Evolutionary conservation across 257 asterid genomes (phyloP).

Genomic region (Anisodus acutangulus): DNA sequence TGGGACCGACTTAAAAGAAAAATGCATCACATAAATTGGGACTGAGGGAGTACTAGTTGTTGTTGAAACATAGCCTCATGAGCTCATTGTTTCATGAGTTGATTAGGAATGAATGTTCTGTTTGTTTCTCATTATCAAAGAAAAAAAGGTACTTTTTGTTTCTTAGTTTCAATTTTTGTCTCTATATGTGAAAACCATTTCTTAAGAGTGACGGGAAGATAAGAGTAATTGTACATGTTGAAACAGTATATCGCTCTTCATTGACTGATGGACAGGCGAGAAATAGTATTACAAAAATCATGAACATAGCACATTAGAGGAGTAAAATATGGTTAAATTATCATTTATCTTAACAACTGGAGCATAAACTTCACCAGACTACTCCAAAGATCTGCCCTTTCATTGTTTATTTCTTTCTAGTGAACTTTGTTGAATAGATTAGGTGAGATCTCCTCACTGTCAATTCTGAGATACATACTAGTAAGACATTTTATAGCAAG

Average conservation of each 20-base stretch:
- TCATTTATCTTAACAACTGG: not conserved
- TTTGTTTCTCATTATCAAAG: not conserved
- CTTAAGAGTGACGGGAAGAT: constrained; percentile 8
- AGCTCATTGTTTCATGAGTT: not conserved
- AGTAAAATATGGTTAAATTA: not conserved
- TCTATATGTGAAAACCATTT: not conserved
- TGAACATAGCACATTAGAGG: not conserved
- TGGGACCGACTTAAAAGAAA: no score
- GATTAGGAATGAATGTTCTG: not conserved
- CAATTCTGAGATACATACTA: not conserved
- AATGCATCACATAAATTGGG: no score
- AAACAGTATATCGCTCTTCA: not conserved
- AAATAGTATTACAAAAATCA: not conserved
- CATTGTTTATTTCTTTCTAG: not conserved
- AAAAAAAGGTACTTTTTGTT: not conserved
- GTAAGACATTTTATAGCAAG: not conserved
- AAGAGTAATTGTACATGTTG: not conserved
- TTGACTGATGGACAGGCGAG: not conserved
- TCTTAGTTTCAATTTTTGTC: not conserved
- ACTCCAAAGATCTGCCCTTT: not conserved
- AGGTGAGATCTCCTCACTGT: not conserved
- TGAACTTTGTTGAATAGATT: not conserved
- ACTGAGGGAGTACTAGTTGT: not conserved
- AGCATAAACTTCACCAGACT: not conserved
- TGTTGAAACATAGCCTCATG: not conserved